Conservation (phyloP, 148 eudicot species). For the Chenopodium formosanum region DNA sequence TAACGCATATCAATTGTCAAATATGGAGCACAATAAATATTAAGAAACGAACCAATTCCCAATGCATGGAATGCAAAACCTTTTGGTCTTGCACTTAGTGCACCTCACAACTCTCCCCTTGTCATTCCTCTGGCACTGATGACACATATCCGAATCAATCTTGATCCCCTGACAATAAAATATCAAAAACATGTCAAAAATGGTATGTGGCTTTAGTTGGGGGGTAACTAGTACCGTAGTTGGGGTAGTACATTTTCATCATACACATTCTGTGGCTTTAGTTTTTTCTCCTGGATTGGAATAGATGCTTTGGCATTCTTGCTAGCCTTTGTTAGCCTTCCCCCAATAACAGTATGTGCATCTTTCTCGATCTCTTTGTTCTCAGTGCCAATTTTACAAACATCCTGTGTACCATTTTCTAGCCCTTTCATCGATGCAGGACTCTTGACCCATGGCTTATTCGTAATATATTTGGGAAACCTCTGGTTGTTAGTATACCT, state of each 20-base stretch:
- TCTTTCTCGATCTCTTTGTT: not conserved
- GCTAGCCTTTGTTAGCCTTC: not conserved
- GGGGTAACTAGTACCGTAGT: not conserved
- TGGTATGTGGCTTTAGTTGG: not conserved
- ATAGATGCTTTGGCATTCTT: not conserved
- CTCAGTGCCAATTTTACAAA: not conserved
- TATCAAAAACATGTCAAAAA: not conserved
- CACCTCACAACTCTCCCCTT: constrained; percentile 46
- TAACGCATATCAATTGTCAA: no score
- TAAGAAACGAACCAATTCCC: constrained; percentile 27
- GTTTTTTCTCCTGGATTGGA: not conserved
- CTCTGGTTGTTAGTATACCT: no score
- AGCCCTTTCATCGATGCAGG: not conserved
- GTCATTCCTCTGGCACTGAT: constrained; percentile 48
- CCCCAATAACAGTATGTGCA: no score
- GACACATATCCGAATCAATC: constrained; percentile 38
- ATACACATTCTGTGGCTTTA: not conserved
- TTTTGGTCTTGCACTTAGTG: constrained; percentile 36
- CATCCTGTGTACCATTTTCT: not conserved
- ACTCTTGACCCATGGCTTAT: no score
- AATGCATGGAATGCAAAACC: constrained; percentile 46
- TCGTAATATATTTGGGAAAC: no score
- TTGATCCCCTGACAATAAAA: constrained; percentile 28
- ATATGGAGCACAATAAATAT: no score
- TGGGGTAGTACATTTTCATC: not conserved